Base-by-base conservation (phyloP, 352 stramenopile genomes). In the Globisporangium iwayamae region DNA sequence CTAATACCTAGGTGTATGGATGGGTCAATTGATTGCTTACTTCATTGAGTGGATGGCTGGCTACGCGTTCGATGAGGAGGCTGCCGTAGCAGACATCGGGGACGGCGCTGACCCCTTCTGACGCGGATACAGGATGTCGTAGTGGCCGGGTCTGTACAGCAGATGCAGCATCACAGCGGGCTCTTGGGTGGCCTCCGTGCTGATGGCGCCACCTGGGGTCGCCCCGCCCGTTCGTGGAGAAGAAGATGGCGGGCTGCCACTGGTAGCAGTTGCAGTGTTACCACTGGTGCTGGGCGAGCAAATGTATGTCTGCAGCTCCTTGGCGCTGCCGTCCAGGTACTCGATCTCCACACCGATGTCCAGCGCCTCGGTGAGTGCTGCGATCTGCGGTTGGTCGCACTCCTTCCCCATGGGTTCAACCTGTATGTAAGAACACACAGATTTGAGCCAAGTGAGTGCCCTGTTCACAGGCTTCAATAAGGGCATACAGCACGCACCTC, bases 131-230 rank as follows among this genome's bases (percentile, higher is more conserved):
- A 98, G 75, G 56, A 98, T 95, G 72, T 98, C 95, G 79, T 98
- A 98, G 73, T 98, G 95, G 13, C 95, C 95, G 16, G 93, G 93
- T 60, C 95, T 87, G 81, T 98, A 98, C 28, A 98, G 73, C 57
- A 98, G 71, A 45, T 84, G 82, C 45, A 98, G 81, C 20, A 62
- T 68, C 41, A 78, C 68, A 0, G 25, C 25, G 25, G 66, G 66
- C 38, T 74, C 57, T 48, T 66, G 45, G 11, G 65, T 36, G 32
- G 4, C 39, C 10, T 56, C 47, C 43, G 47, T 52, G 61, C 25
- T 50, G 22, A 46, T 11, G 32, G 55, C 16, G 3, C 25, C 16
- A 0, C 25, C 20, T 41, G 36, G 13, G 34, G 22, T 28, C 25
- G 1, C 43, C 10, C 4, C 63, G 28, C 28, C 43, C 16, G 50